These are phyloP conservation scores for Suillus luteus DNA, from an alignment of 768 basidiomycete genomes.

Conservation along the genomic window DNA sequence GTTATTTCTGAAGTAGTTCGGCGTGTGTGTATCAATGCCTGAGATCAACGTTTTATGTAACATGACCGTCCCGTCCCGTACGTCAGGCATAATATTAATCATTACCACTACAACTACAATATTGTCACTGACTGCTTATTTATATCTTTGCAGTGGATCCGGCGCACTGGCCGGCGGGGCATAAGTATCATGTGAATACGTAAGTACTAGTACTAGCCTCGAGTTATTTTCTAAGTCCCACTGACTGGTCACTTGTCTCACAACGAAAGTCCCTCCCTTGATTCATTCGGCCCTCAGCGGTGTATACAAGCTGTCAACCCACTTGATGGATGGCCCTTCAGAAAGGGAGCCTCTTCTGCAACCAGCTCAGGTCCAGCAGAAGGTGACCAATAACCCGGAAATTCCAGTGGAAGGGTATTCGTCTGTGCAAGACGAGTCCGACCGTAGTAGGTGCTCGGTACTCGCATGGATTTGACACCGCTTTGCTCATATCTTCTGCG, in stretches of 20 bases:
- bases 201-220: neutral
- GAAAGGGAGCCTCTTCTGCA: slow-evolving; percentile 3
- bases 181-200: neutral
- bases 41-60: neutral
- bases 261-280: too few species aligned
- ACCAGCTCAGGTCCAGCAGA: neutral
- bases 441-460: neutral
- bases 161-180: neutral
- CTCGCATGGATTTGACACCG: neutral
- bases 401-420: neutral
- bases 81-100: too few species aligned
- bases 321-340: slow-evolving; percentile 2
- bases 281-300: neutral
- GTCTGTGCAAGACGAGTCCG: neutral
- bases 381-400: neutral
- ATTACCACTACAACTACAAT: neutral
- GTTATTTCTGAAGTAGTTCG: neutral
- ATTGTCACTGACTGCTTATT: neutral
- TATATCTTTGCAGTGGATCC: neutral
- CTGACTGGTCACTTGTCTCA: neutral
- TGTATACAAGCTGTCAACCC: neutral
- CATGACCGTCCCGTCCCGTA: too few species aligned
- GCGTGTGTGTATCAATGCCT: neutral
- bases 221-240: neutral
- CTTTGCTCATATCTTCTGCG: neutral